Base-by-base conservation (phyloP, 108 stramenopile genomes). In the Discostella stelligeroides region DNA sequence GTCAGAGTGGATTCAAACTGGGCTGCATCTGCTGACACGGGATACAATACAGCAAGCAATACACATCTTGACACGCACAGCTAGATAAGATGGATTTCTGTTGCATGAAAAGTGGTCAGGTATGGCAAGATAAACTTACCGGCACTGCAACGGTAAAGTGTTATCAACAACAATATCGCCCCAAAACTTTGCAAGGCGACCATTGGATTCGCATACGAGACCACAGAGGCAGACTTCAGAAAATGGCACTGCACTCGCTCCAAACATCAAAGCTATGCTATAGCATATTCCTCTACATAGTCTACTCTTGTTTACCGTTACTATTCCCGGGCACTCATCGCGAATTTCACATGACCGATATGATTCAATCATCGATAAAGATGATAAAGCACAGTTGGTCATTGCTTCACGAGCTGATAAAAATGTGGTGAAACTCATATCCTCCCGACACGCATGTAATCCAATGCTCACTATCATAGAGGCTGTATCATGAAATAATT, bases 1-100 rank as follows among this genome's bases (percentile, higher is more conserved):
- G 70, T 58, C 1, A 79, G 56, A 29, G 70, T 79, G 14, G 70
- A 47, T 17, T 79, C 78, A 56, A 66, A 15, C 21, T 68, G 50
- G 23, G 23, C 55, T 62, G 65, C 64, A 42, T 63, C 61, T 1
- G 71, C 38, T 48, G 59, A 14, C 34, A 76, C 51, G 13, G 79
- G 79, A 51, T 11, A 70, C 23, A 75, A 40, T 37, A 70, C 41
- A 15, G 79, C 73, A 21, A 79, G 59, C 23, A 79, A 25, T 28
- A 79, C 61, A 39, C 70, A 79, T n/a, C 30, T 69, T 78, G 23
- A 4, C 40, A 4, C 15, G 18, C 7, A 57, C 14, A 47, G 18
- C 28, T 13, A 8, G 12, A 39, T 8, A 30, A 62, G 55, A 38
- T 24, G 24, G n/a, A 23, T 21, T 34, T 48, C 8, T 28, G 14